A percentile compares a stretch with the other conserved stretches of the same genome.
Conservation (phyloP, 345 rosid species). For the Murraya paniculata region DNA sequence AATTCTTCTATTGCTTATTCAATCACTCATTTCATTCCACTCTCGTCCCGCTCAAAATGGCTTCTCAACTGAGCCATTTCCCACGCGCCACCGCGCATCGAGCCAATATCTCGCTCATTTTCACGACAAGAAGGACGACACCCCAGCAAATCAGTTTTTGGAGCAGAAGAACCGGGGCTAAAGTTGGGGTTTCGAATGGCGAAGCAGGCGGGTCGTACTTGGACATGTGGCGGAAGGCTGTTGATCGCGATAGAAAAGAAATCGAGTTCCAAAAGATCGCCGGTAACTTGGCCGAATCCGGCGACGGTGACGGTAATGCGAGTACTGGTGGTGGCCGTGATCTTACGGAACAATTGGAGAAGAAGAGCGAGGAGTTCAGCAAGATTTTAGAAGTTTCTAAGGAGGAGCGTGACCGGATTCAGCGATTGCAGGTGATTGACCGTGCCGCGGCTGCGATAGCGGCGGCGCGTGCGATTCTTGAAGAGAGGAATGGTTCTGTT, state of each 20-base stretch:
- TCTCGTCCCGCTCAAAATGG: conserved; percentile 26
- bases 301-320: background rate
- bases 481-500: conserved; percentile 28
- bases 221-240: conserved; percentile 80
- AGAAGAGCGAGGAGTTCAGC: conserved; percentile 72
- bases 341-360: conserved; percentile 40
- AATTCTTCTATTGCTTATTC: background rate
- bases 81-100: conserved; percentile 28
- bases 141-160: background rate
- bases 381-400: conserved; percentile 63
- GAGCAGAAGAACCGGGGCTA: conserved; percentile 11
- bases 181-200: conserved; percentile 39
- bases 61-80: conserved; percentile 35
- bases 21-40: no score
- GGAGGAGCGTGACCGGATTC: conserved; percentile 81
- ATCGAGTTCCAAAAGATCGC: conserved; percentile 54
- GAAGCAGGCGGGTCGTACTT: conserved; percentile 56
- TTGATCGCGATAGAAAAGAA: conserved; percentile 67
- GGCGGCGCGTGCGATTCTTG: conserved; percentile 62
- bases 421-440: conserved; percentile 79
- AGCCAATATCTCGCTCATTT: background rate
- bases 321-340: background rate
- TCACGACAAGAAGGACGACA: background rate
- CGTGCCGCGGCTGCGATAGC: conserved; percentile 84
- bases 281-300: conserved; percentile 18